Evolutionary conservation across 495 filamentous ascomycete species (phyloP).

Genomic region (Tuber magnatum): DNA sequence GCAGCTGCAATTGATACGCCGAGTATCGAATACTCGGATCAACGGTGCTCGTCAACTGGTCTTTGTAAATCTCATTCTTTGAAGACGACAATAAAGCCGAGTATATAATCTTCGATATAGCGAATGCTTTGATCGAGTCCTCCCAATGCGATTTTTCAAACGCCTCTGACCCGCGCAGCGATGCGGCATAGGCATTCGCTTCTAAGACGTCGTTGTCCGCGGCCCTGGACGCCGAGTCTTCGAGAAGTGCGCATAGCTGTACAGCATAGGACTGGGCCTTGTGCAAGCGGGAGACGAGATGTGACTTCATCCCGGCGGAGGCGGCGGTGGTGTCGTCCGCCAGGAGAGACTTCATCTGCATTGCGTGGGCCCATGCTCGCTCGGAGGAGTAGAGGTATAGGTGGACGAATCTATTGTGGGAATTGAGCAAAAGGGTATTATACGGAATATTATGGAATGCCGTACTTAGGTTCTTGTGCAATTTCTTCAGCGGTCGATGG

Average conservation of each 20-base stretch:
- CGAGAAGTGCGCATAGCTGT: conserved; percentile 59
- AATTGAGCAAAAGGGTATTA: conserved; percentile 26
- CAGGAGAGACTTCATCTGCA: conserved; percentile 83
- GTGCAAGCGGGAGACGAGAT: conserved; percentile 76
- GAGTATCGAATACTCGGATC: conserved; percentile 93
- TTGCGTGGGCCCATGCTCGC: conserved; percentile 91
- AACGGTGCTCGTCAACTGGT: conserved; percentile 73
- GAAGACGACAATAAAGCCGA: conserved; percentile 52
- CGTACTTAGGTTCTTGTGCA: conserved; percentile 66
- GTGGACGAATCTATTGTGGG: conserved; percentile 58
- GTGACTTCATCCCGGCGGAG: conserved; percentile 68
- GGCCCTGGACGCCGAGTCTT: conserved; percentile 53
- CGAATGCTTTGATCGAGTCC: conserved; percentile 63
- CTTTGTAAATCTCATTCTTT: conserved; percentile 69
- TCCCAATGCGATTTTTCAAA: conserved; percentile 89
- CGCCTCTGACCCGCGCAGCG: conserved; percentile 63
- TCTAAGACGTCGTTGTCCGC: conserved; percentile 69
- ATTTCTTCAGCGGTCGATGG: conserved; percentile 72
- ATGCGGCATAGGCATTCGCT: conserved; percentile 71
- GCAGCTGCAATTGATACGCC: conserved; percentile 80
- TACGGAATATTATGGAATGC: conserved; percentile 10
- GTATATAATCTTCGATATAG: conserved; percentile 75
- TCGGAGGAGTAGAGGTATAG: conserved; percentile 78
- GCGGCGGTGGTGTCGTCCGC: conserved; percentile 70
- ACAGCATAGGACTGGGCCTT: conserved; percentile 69